Evolutionary conservation across 208 protist species (phyloP).

Genomic region (Trypanosoma congolense): DNA sequence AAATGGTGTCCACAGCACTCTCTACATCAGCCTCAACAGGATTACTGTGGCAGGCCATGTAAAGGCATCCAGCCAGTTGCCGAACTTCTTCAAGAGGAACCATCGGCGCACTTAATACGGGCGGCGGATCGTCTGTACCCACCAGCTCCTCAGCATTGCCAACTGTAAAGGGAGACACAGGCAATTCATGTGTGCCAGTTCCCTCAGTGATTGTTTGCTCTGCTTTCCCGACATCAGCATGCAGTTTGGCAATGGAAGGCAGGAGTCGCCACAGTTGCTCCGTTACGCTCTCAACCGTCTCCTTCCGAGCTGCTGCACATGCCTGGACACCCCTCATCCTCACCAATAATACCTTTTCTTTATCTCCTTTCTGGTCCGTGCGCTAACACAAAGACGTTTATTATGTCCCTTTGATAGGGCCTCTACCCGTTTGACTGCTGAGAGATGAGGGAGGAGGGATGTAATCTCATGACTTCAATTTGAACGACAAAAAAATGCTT

Average conservation of each 20-base stretch:
- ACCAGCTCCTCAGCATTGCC: conserved; percentile 9
- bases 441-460: too few species aligned
- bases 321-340: background rate
- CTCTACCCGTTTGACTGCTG: too few species aligned
- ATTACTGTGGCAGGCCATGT: conserved; percentile 61
- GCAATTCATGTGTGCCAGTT: background rate
- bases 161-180: background rate
- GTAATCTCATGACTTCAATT: too few species aligned
- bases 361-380: background rate
- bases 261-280: conserved; percentile 64
- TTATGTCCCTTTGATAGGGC: too few species aligned
- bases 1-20: conserved; percentile 22
- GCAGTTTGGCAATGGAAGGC: conserved; percentile 29
- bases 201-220: background rate
- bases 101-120: conserved; percentile 9
- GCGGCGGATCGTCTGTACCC: conserved; percentile 11
- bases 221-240: conserved; percentile 7
- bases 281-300: conserved; percentile 42
- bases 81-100: conserved; percentile 50
- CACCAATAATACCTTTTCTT: background rate
- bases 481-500: too few species aligned
- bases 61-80: conserved; percentile 53
- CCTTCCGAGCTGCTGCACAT: conserved; percentile 9
- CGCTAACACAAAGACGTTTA: background rate
- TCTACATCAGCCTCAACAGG: conserved; percentile 40